Evolutionary conservation across 371 early-diverging fungal genomes (phyloP).

Genomic region (Rhizopus arrhizus): DNA sequence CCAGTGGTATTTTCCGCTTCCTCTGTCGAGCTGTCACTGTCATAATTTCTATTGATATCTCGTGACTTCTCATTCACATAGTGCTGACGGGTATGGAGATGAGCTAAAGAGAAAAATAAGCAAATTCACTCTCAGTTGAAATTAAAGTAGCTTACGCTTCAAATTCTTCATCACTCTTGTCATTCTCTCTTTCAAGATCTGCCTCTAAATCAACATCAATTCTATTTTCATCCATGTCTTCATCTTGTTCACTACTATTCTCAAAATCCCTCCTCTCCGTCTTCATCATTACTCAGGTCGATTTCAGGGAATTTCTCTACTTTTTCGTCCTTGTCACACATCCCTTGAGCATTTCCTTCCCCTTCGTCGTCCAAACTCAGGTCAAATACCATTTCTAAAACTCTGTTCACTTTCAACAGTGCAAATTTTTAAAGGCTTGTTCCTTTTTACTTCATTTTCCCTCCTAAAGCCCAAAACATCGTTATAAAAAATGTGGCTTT

Average conservation of each 20-base stretch:
- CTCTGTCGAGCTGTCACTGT: slow-evolving; percentile 89
- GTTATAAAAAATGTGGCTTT: too few species aligned
- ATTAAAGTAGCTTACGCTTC: slow-evolving; percentile 16
- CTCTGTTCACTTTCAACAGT: slow-evolving; percentile 35
- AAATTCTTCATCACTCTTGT: slow-evolving; percentile 41
- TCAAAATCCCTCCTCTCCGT: slow-evolving; percentile 41
- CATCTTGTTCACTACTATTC: slow-evolving; percentile 43
- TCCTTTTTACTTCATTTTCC: slow-evolving; percentile 5
- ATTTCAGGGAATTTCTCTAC: slow-evolving; percentile 53
- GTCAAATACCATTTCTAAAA: slow-evolving; percentile 44
- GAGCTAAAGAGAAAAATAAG: slow-evolving; percentile 28
- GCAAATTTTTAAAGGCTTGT: slow-evolving; percentile 19
- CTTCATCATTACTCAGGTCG: slow-evolving; percentile 38
- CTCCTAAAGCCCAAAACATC: not conserved
- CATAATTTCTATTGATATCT: slow-evolving; percentile 90
- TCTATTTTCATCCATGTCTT: slow-evolving; percentile 51
- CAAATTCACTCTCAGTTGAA: not conserved
- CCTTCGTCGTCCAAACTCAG: slow-evolving; percentile 59
- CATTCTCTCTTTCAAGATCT: slow-evolving; percentile 24
- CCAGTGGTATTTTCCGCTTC: slow-evolving; percentile 87
- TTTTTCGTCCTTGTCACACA: slow-evolving; percentile 35
- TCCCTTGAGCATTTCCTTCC: slow-evolving; percentile 28
- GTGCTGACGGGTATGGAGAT: slow-evolving; percentile 40
- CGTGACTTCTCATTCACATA: slow-evolving; percentile 54
- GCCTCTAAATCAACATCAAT: slow-evolving; percentile 44